These are phyloP conservation scores for Serpula lacrymans DNA, from an alignment of 768 basidiomycete genomes.

Conservation along the genomic window DNA sequence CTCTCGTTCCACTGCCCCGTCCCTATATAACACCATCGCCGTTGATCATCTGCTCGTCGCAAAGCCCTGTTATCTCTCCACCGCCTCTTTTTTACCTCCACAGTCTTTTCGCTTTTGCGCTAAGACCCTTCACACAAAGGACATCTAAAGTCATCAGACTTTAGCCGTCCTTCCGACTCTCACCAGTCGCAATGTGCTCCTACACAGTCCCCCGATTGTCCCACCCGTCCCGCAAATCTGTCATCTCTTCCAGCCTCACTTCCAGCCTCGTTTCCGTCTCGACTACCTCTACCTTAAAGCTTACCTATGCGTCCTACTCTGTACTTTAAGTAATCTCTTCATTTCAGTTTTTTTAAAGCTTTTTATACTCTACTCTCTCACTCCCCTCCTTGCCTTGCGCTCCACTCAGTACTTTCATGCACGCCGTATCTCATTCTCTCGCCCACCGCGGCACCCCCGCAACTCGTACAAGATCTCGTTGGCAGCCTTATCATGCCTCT, in stretches of 20 bases:
- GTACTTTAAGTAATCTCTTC: conserved; percentile 32
- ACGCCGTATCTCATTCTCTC: conserved; percentile 44
- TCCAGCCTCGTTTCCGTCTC: conserved; percentile 12
- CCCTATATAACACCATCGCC: conserved; percentile 7
- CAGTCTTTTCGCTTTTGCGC: conserved; percentile 21
- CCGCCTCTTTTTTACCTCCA: conserved; percentile 5
- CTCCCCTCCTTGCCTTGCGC: conserved; percentile 19
- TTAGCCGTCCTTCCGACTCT: conserved; percentile 26
- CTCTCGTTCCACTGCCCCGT: conserved; percentile 19
- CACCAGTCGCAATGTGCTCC: conserved; percentile 38
- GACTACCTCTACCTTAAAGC: conserved; percentile 17
- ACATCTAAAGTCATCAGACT: conserved; percentile 43
- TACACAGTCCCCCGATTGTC: conserved; percentile 23
- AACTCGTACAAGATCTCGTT: conserved; percentile 62
- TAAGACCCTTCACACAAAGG: conserved; percentile 27
- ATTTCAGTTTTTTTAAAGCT: conserved; percentile 2
- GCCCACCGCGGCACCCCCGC: conserved; percentile 69
- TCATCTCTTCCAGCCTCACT: conserved; percentile 12
- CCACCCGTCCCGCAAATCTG: conserved; percentile 15
- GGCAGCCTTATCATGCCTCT: conserved; percentile 72
- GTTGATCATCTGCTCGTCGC: conserved; percentile 3
- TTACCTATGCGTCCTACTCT: conserved; percentile 31
- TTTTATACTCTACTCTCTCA: conserved; percentile 6
- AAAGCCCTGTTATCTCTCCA: not conserved
- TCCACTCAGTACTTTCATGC: conserved; percentile 32